phyloP scores from a whole-genome alignment of 495 filamentous ascomycete genomes.

The Penicillium ucsense region DNA sequence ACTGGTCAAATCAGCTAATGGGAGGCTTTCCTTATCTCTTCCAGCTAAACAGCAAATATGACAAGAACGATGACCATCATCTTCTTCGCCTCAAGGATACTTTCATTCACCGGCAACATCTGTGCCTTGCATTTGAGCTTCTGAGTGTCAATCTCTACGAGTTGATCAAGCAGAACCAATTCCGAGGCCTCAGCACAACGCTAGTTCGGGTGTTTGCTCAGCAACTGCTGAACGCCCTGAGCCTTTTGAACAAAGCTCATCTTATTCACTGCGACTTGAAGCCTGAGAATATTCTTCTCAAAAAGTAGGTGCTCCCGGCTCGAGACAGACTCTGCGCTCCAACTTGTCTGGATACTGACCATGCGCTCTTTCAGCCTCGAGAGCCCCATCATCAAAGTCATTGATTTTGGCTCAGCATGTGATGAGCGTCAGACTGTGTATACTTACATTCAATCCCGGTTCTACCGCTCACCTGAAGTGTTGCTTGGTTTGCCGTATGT shows the following conservation, averaged over 20 bases:
- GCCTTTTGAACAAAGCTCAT: slow-evolving; percentile 89
- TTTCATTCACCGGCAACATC: slow-evolving; percentile 95
- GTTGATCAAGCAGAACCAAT: slow-evolving; percentile 99
- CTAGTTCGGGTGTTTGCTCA: slow-evolving; percentile 97
- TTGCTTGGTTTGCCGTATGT: slow-evolving; percentile 75
- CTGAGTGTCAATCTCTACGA: slow-evolving; percentile 98
- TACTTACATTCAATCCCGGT: slow-evolving; percentile 98
- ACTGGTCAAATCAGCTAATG: slow-evolving; percentile 11
- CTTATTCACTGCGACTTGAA: slow-evolving; percentile 98
- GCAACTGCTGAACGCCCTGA: slow-evolving; percentile 86
- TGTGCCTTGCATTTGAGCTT: slow-evolving; percentile 95
- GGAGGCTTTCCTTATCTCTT: background rate
- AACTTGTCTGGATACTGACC: background rate
- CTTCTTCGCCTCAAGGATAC: slow-evolving; percentile 93
- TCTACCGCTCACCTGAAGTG: slow-evolving; percentile 96
- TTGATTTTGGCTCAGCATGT: slow-evolving; percentile 98
- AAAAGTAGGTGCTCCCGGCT: slow-evolving; percentile 62
- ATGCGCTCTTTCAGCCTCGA: slow-evolving; percentile 53
- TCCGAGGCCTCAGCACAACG: slow-evolving; percentile 93
- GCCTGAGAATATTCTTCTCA: slow-evolving; percentile 95
- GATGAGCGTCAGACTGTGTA: slow-evolving; percentile 98
- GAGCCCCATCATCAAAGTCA: slow-evolving; percentile 99
- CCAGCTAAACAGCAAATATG: slow-evolving; percentile 93
- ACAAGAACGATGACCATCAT: slow-evolving; percentile 99
- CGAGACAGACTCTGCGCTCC: background rate